Conservation (phyloP, 805 yeast species). For the Komagataella pseudopastoris region DNA sequence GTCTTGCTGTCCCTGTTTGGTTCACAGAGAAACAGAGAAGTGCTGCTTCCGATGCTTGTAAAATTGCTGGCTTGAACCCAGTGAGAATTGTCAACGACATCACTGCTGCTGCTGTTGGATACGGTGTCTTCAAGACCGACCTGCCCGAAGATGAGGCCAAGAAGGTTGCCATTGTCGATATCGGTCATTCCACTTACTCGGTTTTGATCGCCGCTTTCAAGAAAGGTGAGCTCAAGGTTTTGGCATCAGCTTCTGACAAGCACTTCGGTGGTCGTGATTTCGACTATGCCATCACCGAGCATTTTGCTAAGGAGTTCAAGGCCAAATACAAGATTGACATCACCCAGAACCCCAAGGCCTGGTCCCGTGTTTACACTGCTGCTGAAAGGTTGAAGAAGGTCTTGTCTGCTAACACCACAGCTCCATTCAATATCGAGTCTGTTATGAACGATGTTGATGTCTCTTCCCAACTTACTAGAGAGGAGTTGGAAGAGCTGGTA, state of each 20-base stretch:
- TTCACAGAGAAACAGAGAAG: constrained; percentile 95
- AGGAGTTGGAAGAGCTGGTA: constrained; percentile 83
- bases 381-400: constrained; percentile 93
- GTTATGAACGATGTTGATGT: constrained; percentile 97
- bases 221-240: constrained; percentile 89
- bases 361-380: constrained; percentile 81
- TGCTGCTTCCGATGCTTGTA: constrained; percentile 89
- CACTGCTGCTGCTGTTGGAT: constrained; percentile 98
- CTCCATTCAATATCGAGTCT: constrained; percentile 92
- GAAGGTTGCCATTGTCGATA: constrained; percentile 86
- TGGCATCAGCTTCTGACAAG: constrained; percentile 88
- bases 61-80: constrained; percentile 94
- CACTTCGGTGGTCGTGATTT: constrained; percentile 98
- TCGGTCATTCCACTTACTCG: constrained; percentile 93
- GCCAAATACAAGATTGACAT: constrained; percentile 89
- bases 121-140: constrained; percentile 96
- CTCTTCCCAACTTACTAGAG: constrained; percentile 77
- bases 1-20: constrained; percentile 95
- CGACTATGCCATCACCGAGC: constrained; percentile 87
- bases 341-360: constrained; percentile 85
- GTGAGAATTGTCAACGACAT: constrained; percentile 95
- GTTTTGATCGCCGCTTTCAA: constrained; percentile 83
- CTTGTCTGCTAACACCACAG: constrained; percentile 86
- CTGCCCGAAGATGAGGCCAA: constrained; percentile 89
- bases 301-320: constrained; percentile 87